phyloP scores from a whole-genome alignment of 345 rosid genomes.

The Sonneratia caseolaris region DNA sequence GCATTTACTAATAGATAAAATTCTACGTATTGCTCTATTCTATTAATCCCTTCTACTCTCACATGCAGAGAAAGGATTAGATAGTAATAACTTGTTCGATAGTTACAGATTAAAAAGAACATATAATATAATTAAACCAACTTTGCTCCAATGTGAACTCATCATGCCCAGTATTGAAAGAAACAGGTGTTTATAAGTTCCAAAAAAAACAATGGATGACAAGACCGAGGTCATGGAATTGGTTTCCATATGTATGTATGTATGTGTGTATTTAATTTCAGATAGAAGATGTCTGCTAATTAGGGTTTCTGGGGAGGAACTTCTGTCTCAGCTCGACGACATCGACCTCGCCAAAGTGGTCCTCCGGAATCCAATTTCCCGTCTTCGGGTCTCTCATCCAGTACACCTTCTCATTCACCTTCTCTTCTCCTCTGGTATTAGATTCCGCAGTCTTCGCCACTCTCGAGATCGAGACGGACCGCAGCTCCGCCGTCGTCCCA shows the following conservation, averaged over 20 bases:
- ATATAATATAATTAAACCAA: too few species aligned
- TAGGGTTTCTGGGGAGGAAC: neutral
- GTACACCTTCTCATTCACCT: neutral
- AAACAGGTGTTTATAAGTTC: too few species aligned
- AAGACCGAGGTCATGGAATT: neutral
- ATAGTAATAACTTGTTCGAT: too few species aligned
- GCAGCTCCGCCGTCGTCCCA: neutral
- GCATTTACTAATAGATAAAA: too few species aligned
- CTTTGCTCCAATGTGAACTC: too few species aligned
- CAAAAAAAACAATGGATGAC: too few species aligned
- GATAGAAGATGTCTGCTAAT: neutral
- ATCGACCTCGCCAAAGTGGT: neutral
- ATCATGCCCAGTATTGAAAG: too few species aligned
- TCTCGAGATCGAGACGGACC: neutral
- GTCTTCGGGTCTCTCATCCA: conserved; percentile 9
- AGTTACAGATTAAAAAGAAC: too few species aligned
- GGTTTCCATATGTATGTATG: neutral
- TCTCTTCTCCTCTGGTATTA: neutral
- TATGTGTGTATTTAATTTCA: neutral
- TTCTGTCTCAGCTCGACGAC: neutral
- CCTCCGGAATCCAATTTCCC: conserved; percentile 3
- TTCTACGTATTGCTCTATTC: too few species aligned
- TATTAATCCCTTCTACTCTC: too few species aligned
- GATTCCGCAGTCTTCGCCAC: neutral
- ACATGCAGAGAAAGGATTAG: too few species aligned